Conservation (phyloP, 2,329 filamentous ascomycete species). For the Nigrograna mackinnonii region DNA sequence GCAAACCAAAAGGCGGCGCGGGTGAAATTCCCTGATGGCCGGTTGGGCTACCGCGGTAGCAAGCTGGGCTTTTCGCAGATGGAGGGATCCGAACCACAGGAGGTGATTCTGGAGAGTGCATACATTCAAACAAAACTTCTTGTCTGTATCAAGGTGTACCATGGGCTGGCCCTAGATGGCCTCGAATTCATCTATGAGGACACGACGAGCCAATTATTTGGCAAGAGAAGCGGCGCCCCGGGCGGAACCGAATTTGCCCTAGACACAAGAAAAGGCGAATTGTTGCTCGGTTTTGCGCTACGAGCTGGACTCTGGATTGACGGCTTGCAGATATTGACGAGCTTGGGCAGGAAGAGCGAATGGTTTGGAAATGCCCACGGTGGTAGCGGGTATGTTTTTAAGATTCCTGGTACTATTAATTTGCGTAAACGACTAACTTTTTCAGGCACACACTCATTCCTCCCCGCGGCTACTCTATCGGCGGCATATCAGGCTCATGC, state of each 20-base stretch:
- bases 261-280: constrained; percentile 83
- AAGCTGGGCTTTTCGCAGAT: constrained; percentile 74
- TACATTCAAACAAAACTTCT: constrained; percentile 69
- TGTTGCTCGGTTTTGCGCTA: constrained; percentile 83
- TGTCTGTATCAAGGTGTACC: constrained; percentile 74
- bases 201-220: constrained; percentile 80
- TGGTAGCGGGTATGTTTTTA: constrained; percentile 75
- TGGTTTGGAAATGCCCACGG: constrained; percentile 81
- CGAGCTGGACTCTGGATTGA: constrained; percentile 83
- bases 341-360: constrained; percentile 80
- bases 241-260: constrained; percentile 77
- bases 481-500: constrained; percentile 82
- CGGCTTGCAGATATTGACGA: constrained; percentile 87
- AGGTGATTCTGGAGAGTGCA: constrained; percentile 75
- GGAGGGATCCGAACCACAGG: constrained; percentile 69
- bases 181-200: constrained; percentile 95
- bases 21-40: constrained; percentile 75
- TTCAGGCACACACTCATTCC: constrained; percentile 83
- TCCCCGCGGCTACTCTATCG: constrained; percentile 85
- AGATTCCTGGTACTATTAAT: constrained; percentile 8
- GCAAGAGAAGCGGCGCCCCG: constrained; percentile 72
- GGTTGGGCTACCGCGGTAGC: constrained; percentile 75
- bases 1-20: constrained; percentile 67
- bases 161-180: constrained; percentile 77
- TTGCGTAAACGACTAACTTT: constrained; percentile 21